Evolutionary conservation across 805 yeast species (phyloP).

Genomic region (Grigorovia yakushimaensis): DNA sequence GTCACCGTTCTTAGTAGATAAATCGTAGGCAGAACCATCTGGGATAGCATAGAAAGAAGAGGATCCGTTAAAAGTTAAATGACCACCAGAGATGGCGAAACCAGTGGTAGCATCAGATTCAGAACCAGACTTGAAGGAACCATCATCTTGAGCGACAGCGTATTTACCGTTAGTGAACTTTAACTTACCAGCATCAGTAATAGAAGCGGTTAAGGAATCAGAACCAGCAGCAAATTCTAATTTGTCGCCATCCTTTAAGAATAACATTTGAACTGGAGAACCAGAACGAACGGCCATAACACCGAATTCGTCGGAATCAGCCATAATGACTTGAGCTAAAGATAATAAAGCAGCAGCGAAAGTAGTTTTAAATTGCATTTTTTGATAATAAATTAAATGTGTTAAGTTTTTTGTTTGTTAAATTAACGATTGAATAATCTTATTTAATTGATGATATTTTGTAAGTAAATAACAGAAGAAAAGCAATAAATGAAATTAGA

Average conservation of each 20-base stretch:
- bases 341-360: conserved; percentile 19
- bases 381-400: not conserved
- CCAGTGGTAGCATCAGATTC: conserved; percentile 25
- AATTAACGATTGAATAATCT: not conserved
- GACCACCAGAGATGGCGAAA: conserved; percentile 32
- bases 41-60: conserved; percentile 33
- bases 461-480: not conserved
- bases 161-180: conserved; percentile 23
- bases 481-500: not conserved
- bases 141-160: conserved; percentile 21
- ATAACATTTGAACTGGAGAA: conserved; percentile 7
- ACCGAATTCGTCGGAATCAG: conserved; percentile 32
- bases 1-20: conserved; percentile 16
- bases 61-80: conserved; percentile 30
- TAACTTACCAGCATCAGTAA: conserved; percentile 29
- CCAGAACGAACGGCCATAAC: conserved; percentile 29
- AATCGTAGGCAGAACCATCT: conserved; percentile 14
- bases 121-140: conserved; percentile 15
- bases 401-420: not conserved
- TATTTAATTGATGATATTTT: not conserved
- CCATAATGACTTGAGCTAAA: conserved; percentile 26
- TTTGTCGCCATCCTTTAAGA: conserved; percentile 6
- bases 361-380: conserved; percentile 1
- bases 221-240: conserved; percentile 12
- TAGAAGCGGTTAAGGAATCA: conserved; percentile 12